phyloP scores from a whole-genome alignment of 768 basidiomycete species.

The Podaxis rugospora region DNA sequence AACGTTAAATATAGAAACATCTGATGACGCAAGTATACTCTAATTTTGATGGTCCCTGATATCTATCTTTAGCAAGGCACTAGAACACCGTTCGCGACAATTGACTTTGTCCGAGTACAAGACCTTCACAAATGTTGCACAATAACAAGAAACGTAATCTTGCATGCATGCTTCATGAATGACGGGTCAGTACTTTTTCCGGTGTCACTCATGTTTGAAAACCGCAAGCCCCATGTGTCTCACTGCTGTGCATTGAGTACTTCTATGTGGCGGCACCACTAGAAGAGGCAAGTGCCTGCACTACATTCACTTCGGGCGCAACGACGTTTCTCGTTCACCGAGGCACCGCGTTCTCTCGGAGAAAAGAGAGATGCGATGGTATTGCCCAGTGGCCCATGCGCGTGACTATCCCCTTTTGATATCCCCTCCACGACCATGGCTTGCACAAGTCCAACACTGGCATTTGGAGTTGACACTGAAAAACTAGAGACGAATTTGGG shows the following conservation, averaged over 20 bases:
- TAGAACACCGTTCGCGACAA: no score
- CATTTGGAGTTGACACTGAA: not conserved
- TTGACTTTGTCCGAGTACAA: not conserved
- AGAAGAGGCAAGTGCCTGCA: not conserved
- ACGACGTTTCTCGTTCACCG: not conserved
- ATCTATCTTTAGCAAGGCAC: no score
- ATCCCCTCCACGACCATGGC: not conserved
- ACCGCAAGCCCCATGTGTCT: not conserved
- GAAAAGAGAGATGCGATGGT: not conserved
- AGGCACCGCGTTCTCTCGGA: not conserved
- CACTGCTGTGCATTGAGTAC: not conserved
- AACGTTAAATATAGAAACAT: no score
- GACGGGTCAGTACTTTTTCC: not conserved
- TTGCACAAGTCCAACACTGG: not conserved
- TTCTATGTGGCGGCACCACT: not conserved
- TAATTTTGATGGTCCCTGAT: no score
- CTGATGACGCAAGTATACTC: no score
- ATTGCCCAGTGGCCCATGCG: no score
- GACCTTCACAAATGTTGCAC: not conserved
- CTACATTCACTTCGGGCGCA: not conserved
- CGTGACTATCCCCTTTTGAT: not conserved
- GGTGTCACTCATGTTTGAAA: not conserved
- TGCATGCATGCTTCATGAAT: not conserved
- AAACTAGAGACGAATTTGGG: not conserved
- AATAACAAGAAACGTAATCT: not conserved